Conservation (phyloP, 192 early-diverging fungal genomes). For the Coemansia sp. region DNA sequence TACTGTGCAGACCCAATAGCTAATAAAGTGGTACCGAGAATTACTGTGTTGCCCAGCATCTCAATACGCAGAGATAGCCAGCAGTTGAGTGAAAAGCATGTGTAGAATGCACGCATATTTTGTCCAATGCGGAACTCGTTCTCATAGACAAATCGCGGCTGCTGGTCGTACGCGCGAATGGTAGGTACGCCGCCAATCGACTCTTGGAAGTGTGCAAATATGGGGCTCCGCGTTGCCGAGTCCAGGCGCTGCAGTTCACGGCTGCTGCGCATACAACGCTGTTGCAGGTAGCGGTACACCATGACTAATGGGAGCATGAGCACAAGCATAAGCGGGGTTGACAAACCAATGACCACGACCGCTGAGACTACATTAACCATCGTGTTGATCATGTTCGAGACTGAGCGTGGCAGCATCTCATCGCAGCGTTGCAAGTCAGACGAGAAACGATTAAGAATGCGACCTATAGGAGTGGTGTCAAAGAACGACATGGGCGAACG, state of each 20-base stretch:
- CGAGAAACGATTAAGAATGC: constrained; percentile 7
- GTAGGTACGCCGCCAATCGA: constrained; percentile 3
- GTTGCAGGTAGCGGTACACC: neutral
- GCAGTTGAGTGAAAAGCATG: neutral
- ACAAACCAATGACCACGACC: constrained; percentile 6
- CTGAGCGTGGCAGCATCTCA: neutral
- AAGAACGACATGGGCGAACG: constrained; percentile 16
- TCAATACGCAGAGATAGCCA: constrained; percentile 8
- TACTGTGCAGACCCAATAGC: neutral
- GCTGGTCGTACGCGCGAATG: constrained; percentile 10
- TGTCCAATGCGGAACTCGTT: neutral
- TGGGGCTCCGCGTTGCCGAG: constrained; percentile 3
- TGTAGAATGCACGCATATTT: neutral
- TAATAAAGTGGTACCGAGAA: neutral
- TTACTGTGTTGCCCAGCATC: neutral
- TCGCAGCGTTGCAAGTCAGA: neutral
- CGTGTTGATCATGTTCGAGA: too few species aligned
- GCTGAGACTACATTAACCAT: neutral
- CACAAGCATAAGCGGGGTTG: constrained; percentile 2
- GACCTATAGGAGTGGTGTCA: constrained; percentile 8
- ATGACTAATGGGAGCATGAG: neutral
- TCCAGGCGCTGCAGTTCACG: neutral
- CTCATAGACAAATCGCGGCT: constrained; percentile 7
- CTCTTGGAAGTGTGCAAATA: constrained; percentile 10
- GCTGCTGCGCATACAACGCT: neutral